Base-by-base conservation (phyloP, 345 rosid genomes). In the Boechera retrofracta region DNA sequence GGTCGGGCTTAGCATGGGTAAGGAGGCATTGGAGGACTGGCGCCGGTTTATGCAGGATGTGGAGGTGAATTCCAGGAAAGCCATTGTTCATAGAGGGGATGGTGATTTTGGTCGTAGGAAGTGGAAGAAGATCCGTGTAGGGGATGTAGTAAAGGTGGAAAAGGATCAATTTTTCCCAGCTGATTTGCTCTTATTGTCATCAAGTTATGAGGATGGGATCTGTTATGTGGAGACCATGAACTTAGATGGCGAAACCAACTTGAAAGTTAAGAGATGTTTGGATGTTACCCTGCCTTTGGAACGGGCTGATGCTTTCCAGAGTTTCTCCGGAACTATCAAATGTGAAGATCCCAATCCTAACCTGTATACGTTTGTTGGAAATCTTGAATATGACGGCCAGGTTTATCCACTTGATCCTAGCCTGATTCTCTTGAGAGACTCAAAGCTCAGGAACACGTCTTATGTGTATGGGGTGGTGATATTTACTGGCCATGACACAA, bases 181-280 rank as follows among this genome's bases (percentile, higher is more conserved):
- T 65, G 94, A 91, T 84, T 83, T 89, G 72, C 87, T 91, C 59
- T 61, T 91, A 29, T 36, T 91, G 60, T 91, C 94, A 18, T 89
- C 92, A 3, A 87, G 94, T 83, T 87, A 86, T 45, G 92, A 91
- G 33, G 97, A 91, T 68, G 94, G 92, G 51, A 79, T 91, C 71
- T 91, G 92, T 79, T 91, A 87, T 82, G 97, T 91, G 12, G 94
- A 91, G 85, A 91, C 97, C 2, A 89, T 85, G 97, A 91, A 89
- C 64, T 84, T 91, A 49, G 94, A 91, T 69, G 94, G 97, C 1
- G 94, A 91, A 71, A 91, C 94, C 16, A 89, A 85, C 77, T 67
- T 91, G 71, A 89, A 91, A 78, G 75, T 84, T 1, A 91, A 91
- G 77, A 85, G 91, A 76, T 78, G 83, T 48, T 77, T 91, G 60